A percentile compares a stretch with the other conserved stretches of the same genome.
These are phyloP conservation scores for Pistacia vera DNA, from an alignment of 345 rosid species.

Conservation along the genomic window DNA sequence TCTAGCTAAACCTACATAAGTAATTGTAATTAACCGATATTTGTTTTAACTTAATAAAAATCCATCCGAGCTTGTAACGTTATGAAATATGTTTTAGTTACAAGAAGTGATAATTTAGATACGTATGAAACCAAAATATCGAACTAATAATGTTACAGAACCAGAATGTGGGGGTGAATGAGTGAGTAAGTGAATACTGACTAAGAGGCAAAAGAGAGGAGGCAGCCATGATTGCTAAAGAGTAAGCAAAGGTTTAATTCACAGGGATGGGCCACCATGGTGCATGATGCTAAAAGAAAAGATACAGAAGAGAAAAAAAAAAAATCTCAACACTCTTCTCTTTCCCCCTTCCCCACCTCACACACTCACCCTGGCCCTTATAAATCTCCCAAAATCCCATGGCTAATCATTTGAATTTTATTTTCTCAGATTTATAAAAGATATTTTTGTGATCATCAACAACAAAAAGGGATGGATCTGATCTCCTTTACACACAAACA, in stretches of 20 bases:
- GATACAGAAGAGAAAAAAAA: neutral
- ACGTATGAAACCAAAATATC: too few species aligned
- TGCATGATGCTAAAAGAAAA: slow-evolving; percentile 15
- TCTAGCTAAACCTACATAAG: too few species aligned
- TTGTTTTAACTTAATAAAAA: too few species aligned
- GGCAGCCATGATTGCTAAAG: slow-evolving; percentile 36
- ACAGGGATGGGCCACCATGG: slow-evolving; percentile 44
- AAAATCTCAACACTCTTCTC: slow-evolving; percentile 18
- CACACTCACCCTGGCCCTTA: slow-evolving; percentile 3
- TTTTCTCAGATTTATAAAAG: slow-evolving; percentile 8
- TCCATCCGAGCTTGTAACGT: too few species aligned
- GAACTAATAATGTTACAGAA: too few species aligned
- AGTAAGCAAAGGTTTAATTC: slow-evolving; percentile 23
- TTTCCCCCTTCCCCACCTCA: neutral
- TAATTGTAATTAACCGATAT: too few species aligned
- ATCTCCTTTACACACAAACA: too few species aligned
- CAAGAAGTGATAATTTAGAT: too few species aligned
- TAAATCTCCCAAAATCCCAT: slow-evolving; percentile 35
- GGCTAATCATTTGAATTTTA: slow-evolving; percentile 43
- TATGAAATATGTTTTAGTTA: too few species aligned
- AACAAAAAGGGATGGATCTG: neutral
- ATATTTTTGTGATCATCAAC: neutral
- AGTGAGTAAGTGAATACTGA: neutral
- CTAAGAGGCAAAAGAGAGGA: slow-evolving; percentile 5
- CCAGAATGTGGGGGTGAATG: neutral